Evolutionary conservation across 2,329 filamentous ascomycete species (phyloP).

Genomic region (Arachnomyces sp.): DNA sequence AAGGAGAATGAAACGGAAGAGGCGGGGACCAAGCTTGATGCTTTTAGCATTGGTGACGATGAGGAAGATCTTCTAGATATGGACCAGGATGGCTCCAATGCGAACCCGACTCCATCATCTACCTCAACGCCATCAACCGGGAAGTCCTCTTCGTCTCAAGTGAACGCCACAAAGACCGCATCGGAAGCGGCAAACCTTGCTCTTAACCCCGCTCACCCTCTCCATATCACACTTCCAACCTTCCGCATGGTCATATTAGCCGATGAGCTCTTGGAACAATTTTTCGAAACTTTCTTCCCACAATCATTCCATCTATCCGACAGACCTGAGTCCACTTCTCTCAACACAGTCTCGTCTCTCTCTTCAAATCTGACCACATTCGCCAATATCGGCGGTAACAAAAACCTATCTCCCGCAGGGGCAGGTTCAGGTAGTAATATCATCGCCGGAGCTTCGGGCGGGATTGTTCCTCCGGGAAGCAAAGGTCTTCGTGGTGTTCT

Average conservation of each 20-base stretch:
- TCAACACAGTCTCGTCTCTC: constrained; percentile 40
- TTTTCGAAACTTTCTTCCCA: constrained; percentile 94
- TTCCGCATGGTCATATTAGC: constrained; percentile 98
- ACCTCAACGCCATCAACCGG: constrained; percentile 13
- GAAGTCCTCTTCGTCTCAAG: constrained; percentile 18
- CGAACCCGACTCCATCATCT: constrained; percentile 16
- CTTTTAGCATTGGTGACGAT: constrained; percentile 67
- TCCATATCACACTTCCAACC: constrained; percentile 92
- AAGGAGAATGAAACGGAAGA: constrained; percentile 21
- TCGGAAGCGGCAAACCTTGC: constrained; percentile 79
- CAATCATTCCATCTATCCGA: constrained; percentile 85
- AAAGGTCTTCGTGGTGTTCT: constrained; percentile 85
- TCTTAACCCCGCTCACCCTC: constrained; percentile 82
- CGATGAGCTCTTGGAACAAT: constrained; percentile 90
- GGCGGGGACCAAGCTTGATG: constrained; percentile 38
- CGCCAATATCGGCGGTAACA: constrained; percentile 55
- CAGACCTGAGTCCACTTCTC: constrained; percentile 41
- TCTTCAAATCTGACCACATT: constrained; percentile 77
- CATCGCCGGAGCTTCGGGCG: constrained; percentile 46
- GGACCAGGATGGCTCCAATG: constrained; percentile 25
- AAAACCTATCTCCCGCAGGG: constrained; percentile 28
- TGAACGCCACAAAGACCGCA: constrained; percentile 51
- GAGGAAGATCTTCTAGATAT: constrained; percentile 40
- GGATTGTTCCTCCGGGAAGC: constrained; percentile 57
- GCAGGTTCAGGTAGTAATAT: constrained; percentile 24